Evolutionary conservation across 371 early-diverging fungal genomes (phyloP), one percentile per base, ranked within the genome.

Genomic region (Mortierella sp.): DNA sequence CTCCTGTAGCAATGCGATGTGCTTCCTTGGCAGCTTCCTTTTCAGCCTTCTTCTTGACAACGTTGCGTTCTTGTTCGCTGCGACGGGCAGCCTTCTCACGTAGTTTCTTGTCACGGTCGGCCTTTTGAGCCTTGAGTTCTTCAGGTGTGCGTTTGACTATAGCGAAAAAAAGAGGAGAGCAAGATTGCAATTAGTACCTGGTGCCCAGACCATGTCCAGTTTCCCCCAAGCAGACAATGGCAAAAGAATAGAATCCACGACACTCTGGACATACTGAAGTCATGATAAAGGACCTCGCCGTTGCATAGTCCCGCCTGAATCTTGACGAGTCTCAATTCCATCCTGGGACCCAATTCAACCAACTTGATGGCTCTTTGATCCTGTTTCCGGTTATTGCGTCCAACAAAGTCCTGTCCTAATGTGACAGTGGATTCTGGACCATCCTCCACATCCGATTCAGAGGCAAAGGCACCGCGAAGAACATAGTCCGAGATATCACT

Each of bases 391-490:
- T 94, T 92, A 57, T 86, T 89, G 27, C 92, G 85, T 27, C 94
- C 95, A 14, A 87, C 76, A 65, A 88, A 92, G 64, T 94, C 90
- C 72, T 94, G 92, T 2, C 93, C 81, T 53, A 98, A 79, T 5
- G 91, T 90, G 12, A 98, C 93, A 39, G 69, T 80, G 1, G 83
- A 80, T 46, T 92, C 91, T 25, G 92, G 89, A 3, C 90, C 95
- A 66, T 97, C 97, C 71, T 97, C 97, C 1, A 94, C 91, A 74
- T 97, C 98, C 67, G 94, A 93, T 63, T 97, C 97, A 2, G 95
- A 91, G 3, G 93, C 90, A 73, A 87, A 86, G 0, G 94, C 95
- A 61, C 95, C 94, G 78, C 90, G 86, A 54, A 94, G 79, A 17
- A 98, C 89, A 72, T 91, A 97, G 27, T 98, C 98, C 49, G 93